Conservation (phyloP, 1,139 yeast species). For the Candida sanyaensis region DNA sequence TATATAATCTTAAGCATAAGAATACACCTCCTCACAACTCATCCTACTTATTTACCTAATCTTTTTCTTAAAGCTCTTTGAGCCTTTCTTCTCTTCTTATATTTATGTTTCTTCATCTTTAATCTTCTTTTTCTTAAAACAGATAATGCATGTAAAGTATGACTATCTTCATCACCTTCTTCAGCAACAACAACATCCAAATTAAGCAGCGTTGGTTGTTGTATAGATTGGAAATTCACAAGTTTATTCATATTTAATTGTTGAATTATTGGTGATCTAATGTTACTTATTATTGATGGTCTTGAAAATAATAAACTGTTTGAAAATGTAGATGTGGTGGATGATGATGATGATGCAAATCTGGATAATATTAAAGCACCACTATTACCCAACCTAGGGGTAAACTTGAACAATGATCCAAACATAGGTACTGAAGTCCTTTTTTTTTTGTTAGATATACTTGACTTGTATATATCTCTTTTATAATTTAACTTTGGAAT, state of each 20-base stretch:
- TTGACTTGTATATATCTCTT: neutral
- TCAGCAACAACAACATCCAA: constrained; percentile 14
- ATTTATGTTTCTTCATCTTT: constrained; percentile 74
- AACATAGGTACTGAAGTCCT: constrained; percentile 4
- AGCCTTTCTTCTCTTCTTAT: constrained; percentile 70
- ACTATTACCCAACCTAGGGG: neutral
- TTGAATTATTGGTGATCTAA: constrained; percentile 6
- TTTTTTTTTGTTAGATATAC: neutral
- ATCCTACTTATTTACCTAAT: constrained; percentile 40
- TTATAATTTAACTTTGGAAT: no score
- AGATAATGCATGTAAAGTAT: constrained; percentile 51
- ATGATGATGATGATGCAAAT: constrained; percentile 1
- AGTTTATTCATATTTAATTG: neutral
- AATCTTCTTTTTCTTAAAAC: constrained; percentile 69
- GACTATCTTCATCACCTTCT: constrained; percentile 20
- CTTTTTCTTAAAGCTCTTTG: constrained; percentile 61
- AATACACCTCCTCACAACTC: neutral
- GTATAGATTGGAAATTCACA: no score
- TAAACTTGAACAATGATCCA: constrained; percentile 8
- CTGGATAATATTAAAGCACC: neutral
- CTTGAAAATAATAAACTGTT: neutral
- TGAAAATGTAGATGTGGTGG: neutral
- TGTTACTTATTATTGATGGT: constrained; percentile 1
- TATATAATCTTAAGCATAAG: neutral
- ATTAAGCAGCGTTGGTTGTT: constrained; percentile 2